Percentiles rank a stretch among this genome's conserved stretches.
Conservation (phyloP, 75 land plant genomes). For the Adiantum capillusveneris region DNA sequence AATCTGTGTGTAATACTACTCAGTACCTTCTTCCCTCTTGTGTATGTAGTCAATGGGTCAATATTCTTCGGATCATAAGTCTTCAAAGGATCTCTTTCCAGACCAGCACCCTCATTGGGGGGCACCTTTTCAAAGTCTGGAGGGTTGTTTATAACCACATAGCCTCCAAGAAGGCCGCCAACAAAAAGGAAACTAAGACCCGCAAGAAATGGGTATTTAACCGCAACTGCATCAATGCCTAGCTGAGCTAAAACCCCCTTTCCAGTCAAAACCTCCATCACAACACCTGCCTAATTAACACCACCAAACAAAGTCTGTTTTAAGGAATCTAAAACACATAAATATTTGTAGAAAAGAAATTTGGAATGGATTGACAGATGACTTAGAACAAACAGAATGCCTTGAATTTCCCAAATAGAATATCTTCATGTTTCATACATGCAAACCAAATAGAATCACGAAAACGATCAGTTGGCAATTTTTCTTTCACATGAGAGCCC, state of each 20-base stretch:
- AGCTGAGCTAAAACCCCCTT: conserved; percentile 24
- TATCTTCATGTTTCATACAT: too few relatives aligned
- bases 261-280: conserved; percentile 25
- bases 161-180: conserved; percentile 25
- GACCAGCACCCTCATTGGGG: conserved; percentile 22
- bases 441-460: too few relatives aligned
- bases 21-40: conserved; percentile 18
- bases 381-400: too few relatives aligned
- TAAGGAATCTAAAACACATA: too few relatives aligned
- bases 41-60: conserved; percentile 20
- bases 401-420: too few relatives aligned
- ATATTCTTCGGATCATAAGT: conserved; percentile 17
- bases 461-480: too few relatives aligned
- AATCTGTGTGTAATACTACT: conserved; percentile 15
- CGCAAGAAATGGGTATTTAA: conserved; percentile 11
- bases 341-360: too few relatives aligned
- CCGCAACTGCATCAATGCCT: conserved; percentile 15
- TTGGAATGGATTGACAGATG: too few relatives aligned
- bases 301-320: neutral
- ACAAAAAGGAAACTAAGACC: conserved; percentile 20
- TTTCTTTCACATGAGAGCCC: too few relatives aligned
- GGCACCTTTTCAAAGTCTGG: conserved; percentile 20
- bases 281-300: conserved; percentile 16
- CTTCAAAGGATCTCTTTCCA: conserved; percentile 20
- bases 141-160: conserved; percentile 25